A percentile compares a stretch with the other conserved stretches of the same genome.
Conservation (phyloP, 371 early-diverging fungal species). For the Mortierella sp. region DNA sequence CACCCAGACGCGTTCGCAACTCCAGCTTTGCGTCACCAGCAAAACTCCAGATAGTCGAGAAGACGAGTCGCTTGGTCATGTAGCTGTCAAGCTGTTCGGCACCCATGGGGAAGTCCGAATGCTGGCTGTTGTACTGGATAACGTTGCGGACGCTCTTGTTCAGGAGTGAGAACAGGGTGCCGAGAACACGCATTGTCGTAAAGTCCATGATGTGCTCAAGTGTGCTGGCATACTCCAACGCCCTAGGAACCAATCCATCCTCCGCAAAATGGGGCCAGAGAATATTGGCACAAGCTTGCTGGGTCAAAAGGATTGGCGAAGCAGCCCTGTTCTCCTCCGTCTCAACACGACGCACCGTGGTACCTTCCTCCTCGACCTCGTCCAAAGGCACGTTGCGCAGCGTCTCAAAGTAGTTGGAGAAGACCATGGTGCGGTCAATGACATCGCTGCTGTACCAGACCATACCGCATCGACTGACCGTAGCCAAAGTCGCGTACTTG, state of each 20-base stretch:
- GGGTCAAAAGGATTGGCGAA: slow-evolving; percentile 75
- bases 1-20: slow-evolving; percentile 80
- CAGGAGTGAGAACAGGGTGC: slow-evolving; percentile 90
- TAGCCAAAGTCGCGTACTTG: slow-evolving; percentile 97
- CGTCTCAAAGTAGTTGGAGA: slow-evolving; percentile 84
- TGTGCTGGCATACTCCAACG: slow-evolving; percentile 75
- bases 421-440: slow-evolving; percentile 85
- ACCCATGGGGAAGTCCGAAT: slow-evolving; percentile 92
- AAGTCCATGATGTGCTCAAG: slow-evolving; percentile 98
- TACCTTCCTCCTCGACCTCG: slow-evolving; percentile 79
- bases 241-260: slow-evolving; percentile 81
- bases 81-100: slow-evolving; percentile 83
- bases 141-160: slow-evolving; percentile 89
- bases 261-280: slow-evolving; percentile 78
- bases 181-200: slow-evolving; percentile 86
- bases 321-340: slow-evolving; percentile 63
- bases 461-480: slow-evolving; percentile 99
- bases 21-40: slow-evolving; percentile 91
- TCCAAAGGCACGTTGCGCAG: slow-evolving; percentile 84
- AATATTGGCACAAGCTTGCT: slow-evolving; percentile 80
- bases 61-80: slow-evolving; percentile 83
- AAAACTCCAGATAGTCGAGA: slow-evolving; percentile 95
- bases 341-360: slow-evolving; percentile 53
- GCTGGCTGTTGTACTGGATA: slow-evolving; percentile 89
- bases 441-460: slow-evolving; percentile 98